These are phyloP conservation scores for Penicillium sp. DNA, from an alignment of 2,329 filamentous ascomycete genomes.

Conservation along the genomic window DNA sequence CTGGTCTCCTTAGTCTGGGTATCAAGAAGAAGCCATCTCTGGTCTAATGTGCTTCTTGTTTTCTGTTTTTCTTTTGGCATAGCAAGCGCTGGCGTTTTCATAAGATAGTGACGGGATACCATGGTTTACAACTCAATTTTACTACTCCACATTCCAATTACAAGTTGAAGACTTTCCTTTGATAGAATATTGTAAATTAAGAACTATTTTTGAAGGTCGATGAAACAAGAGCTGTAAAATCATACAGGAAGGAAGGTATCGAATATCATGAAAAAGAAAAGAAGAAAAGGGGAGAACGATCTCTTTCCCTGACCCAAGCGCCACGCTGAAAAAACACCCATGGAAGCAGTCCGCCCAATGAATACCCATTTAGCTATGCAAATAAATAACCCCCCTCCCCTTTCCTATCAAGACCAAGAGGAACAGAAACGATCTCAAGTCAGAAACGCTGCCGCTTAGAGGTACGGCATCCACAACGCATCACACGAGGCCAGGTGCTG, in stretches of 20 bases:
- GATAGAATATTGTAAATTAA: slow-evolving; percentile 23
- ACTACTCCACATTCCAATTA: not conserved
- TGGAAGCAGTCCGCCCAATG: slow-evolving; percentile 17
- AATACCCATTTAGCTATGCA: slow-evolving; percentile 22
- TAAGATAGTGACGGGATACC: slow-evolving; percentile 8
- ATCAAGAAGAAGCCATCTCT: slow-evolving; percentile 82
- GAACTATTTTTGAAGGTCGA: slow-evolving; percentile 20
- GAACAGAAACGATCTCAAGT: slow-evolving; percentile 20
- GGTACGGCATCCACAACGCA: slow-evolving; percentile 95
- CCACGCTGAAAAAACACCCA: slow-evolving; percentile 33
- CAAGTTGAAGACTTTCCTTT: slow-evolving; percentile 19
- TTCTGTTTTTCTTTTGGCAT: slow-evolving; percentile 9
- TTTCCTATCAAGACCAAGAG: slow-evolving; percentile 5
- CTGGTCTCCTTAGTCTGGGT: slow-evolving; percentile 73
- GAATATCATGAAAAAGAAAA: slow-evolving; percentile 20
- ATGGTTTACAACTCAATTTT: not conserved
- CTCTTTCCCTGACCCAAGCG: slow-evolving; percentile 28
- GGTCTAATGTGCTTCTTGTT: slow-evolving; percentile 26
- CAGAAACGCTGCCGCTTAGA: slow-evolving; percentile 58
- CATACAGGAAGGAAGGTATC: slow-evolving; percentile 32
- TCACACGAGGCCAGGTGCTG: slow-evolving; percentile 87
- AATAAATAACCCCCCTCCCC: slow-evolving; percentile 10
- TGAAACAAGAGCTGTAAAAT: slow-evolving; percentile 23
- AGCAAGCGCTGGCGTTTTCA: slow-evolving; percentile 26
- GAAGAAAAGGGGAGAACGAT: slow-evolving; percentile 17